phyloP scores from a whole-genome alignment of 495 filamentous ascomycete genomes.

The Podospora sp. region DNA sequence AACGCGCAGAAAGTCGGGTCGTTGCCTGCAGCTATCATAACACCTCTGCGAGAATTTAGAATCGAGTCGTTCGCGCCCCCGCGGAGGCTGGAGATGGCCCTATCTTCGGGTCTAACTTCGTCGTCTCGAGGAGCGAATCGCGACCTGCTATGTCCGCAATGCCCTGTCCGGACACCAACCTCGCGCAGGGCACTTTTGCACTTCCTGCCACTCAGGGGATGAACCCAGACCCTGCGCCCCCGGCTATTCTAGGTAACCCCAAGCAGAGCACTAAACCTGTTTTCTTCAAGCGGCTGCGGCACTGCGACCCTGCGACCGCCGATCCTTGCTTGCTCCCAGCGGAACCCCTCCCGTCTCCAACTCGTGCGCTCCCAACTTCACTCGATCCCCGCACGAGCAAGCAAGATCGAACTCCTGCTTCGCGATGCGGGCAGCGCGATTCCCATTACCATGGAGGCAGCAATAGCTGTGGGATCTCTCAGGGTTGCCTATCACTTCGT shows the following conservation, averaged over 20 bases:
- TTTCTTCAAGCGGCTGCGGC: neutral
- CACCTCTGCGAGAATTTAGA: neutral
- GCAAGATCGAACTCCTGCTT: neutral
- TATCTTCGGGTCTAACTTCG: neutral
- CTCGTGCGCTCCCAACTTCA: neutral
- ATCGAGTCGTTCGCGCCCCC: neutral
- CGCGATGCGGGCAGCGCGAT: neutral
- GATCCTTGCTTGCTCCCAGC: neutral
- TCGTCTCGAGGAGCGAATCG: neutral
- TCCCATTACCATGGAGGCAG: slow-evolving; percentile 10
- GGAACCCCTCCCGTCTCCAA: neutral
- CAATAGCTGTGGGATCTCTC: slow-evolving; percentile 11
- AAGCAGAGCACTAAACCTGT: too few species aligned
- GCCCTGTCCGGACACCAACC: neutral
- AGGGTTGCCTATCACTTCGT: slow-evolving; percentile 18
- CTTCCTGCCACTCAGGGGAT: neutral
- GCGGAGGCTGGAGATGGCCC: too few species aligned
- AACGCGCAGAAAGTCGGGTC: neutral
- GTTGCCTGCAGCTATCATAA: neutral
- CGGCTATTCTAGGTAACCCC: neutral
- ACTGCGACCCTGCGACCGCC: neutral
- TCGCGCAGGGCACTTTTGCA: neutral
- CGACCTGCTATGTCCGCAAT: neutral
- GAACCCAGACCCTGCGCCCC: neutral
- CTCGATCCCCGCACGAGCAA: neutral